A percentile compares a stretch with the other conserved stretches of the same genome.
phyloP scores from a whole-genome alignment of 139 green algal genomes.

The Chlamydomonas sp. region DNA sequence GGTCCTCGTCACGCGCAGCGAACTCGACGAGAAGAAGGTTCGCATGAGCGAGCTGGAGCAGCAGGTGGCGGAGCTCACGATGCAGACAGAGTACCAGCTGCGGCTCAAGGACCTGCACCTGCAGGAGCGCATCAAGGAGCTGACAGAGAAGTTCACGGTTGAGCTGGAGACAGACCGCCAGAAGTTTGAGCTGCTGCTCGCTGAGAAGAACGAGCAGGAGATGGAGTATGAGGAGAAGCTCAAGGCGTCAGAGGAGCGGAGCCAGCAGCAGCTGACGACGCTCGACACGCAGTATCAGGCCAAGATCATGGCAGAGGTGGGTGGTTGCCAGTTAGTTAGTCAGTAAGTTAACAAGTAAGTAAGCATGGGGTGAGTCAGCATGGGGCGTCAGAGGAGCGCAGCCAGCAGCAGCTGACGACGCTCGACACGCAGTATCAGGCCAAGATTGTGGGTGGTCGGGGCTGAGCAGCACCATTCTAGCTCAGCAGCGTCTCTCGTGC shows the following conservation, averaged over 20 bases:
- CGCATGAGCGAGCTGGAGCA: constrained; percentile 77
- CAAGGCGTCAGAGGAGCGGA: constrained; percentile 44
- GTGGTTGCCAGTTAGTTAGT: too few relatives aligned
- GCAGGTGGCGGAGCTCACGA: constrained; percentile 81
- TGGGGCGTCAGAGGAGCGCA: constrained; percentile 57
- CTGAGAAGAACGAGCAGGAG: constrained; percentile 70
- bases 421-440: constrained; percentile 75
- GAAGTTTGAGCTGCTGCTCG: constrained; percentile 67
- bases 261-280: constrained; percentile 43
- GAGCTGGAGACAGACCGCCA: constrained; percentile 62
- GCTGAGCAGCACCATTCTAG: too few relatives aligned
- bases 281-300: constrained; percentile 75
- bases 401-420: constrained; percentile 43
- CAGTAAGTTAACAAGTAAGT: too few relatives aligned
- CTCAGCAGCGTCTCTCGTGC: too few relatives aligned
- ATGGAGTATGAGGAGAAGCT: constrained; percentile 63
- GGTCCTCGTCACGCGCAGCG: constrained; percentile 62
- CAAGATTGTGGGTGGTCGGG: too few relatives aligned
- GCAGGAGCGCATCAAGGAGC: constrained; percentile 67
- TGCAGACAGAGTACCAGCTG: constrained; percentile 90
- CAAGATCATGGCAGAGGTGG: constrained; percentile 80
- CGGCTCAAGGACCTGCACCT: constrained; percentile 81
- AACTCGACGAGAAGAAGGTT: constrained; percentile 76
- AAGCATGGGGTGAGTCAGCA: too few relatives aligned
- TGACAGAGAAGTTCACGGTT: constrained; percentile 67